A percentile compares a stretch with the other conserved stretches of the same genome.
phyloP scores from a whole-genome alignment of 2,329 filamentous ascomycete genomes.

The Beauveria scarabaeidicola region DNA sequence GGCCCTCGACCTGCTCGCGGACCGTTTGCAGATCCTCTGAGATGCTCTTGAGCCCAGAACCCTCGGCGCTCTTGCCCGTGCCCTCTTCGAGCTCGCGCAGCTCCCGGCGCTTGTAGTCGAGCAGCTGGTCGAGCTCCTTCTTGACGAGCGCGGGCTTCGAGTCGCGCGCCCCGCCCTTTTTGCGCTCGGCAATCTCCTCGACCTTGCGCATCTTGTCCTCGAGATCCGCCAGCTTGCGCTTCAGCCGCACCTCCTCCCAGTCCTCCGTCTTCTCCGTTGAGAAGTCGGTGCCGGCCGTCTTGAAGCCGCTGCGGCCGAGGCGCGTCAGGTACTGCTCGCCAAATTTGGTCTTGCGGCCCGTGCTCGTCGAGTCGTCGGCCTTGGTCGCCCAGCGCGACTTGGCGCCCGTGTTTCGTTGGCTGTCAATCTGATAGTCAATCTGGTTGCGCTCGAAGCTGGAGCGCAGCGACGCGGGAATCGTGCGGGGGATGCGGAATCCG shows the following conservation, averaged over 20 bases:
- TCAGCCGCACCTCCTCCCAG: conserved; percentile 93
- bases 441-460: conserved; percentile 90
- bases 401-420: conserved; percentile 47
- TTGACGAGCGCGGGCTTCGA: conserved; percentile 87
- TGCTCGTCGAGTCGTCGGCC: conserved; percentile 70
- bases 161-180: conserved; percentile 56
- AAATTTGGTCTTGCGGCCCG: conserved; percentile 92
- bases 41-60: conserved; percentile 66
- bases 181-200: conserved; percentile 61
- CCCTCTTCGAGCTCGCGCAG: conserved; percentile 68
- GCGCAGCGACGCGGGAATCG: conserved; percentile 82
- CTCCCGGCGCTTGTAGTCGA: conserved; percentile 87
- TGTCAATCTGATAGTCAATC: conserved; percentile 91
- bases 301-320: conserved; percentile 74
- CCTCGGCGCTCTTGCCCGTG: conserved; percentile 57
- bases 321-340: conserved; percentile 93
- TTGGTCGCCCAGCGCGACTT: conserved; percentile 72
- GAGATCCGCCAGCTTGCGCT: conserved; percentile 83
- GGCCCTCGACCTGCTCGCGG: conserved; percentile 85
- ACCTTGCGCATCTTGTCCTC: conserved; percentile 81
- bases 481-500: conserved; percentile 86
- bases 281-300: conserved; percentile 84
- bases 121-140: conserved; percentile 82
- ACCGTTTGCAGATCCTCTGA: conserved; percentile 81
- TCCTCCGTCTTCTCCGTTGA: conserved; percentile 78